Evolutionary conservation across 116 monocot species (phyloP), one percentile per base, ranked within the genome.

Genomic region (Dioscorea cayenensis): DNA sequence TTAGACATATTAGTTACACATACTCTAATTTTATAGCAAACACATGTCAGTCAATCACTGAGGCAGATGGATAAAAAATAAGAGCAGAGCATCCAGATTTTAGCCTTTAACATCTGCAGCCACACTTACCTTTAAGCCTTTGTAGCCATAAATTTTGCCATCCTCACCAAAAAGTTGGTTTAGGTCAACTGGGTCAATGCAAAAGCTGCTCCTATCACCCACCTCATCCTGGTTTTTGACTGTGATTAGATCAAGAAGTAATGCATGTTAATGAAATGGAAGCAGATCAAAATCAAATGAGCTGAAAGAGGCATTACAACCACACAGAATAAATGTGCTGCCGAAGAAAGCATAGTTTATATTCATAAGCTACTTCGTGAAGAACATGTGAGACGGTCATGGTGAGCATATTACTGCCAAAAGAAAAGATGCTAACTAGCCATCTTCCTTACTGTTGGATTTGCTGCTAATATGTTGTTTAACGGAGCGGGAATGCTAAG

Each of bases 131-230:
- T 89, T 83, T 62, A 99, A 77, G 51, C 73, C 72, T 55, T 86
- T 93, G 83, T 89, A 99, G 12, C 99, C 99, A 85, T 89, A 99
- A 80, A 99, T 99, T 76, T 89, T 94, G 35, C 90, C 99, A 84
- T 91, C 94, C 77, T 90, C 94, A 77, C 83, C 99, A 80, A 94
- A 90, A 75, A 94, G 94, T 20, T 86, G 88, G 75, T 84, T 87
- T 6, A 97, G 77, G 64, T 86, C 90, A 72, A 93, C 68, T 23
- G 82, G 86, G n/a, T 93, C 80, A 49, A 87, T 69, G 51, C 60
- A 67, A 65, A 64, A 77, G 68, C 79, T 72, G 21, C 67, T 73
- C 28, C 63, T 66, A 67, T 67, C 63, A 69, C 78, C 88, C 22
- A 92, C 84, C 80, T 93, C 90, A 50, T 92, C 88, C 61, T 66